phyloP scores from a whole-genome alignment of 306 rosid species.

The Argentina anserina region DNA sequence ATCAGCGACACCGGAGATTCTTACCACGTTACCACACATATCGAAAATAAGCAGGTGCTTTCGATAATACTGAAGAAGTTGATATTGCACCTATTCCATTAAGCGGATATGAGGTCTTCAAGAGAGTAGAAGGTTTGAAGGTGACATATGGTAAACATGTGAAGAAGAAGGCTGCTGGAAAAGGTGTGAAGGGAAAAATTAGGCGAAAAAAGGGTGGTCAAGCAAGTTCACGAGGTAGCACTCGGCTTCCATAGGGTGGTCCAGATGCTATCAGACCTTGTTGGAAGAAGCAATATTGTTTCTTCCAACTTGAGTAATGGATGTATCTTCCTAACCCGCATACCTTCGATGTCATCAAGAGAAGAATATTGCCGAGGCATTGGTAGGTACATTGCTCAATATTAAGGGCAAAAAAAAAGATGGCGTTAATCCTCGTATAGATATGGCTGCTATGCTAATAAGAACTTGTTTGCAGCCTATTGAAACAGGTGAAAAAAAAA shows the following conservation, averaged over 20 bases:
- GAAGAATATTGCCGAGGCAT: not conserved
- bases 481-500: too few species aligned
- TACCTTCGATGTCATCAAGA: not conserved
- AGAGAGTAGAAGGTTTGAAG: not conserved
- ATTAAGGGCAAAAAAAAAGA: not conserved
- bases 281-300: slow-evolving; percentile 9
- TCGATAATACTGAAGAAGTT: not conserved
- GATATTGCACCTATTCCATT: not conserved
- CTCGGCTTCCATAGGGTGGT: too few species aligned
- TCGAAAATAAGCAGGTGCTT: not conserved
- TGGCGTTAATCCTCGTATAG: not conserved
- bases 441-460: not conserved
- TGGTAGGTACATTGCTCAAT: not conserved
- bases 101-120: not conserved
- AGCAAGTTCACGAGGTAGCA: too few species aligned
- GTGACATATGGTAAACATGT: too few species aligned
- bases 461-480: too few species aligned
- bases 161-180: too few species aligned
- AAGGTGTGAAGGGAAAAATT: too few species aligned
- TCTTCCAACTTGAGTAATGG: slow-evolving; percentile 6
- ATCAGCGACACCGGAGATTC: not conserved
- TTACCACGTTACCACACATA: not conserved
- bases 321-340: not conserved
- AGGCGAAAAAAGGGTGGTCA: too few species aligned
- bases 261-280: too few species aligned